A percentile compares a stretch with the other conserved stretches of the same genome.
Conservation (phyloP, 306 rosid species). For the Coriaria nepalensis region DNA sequence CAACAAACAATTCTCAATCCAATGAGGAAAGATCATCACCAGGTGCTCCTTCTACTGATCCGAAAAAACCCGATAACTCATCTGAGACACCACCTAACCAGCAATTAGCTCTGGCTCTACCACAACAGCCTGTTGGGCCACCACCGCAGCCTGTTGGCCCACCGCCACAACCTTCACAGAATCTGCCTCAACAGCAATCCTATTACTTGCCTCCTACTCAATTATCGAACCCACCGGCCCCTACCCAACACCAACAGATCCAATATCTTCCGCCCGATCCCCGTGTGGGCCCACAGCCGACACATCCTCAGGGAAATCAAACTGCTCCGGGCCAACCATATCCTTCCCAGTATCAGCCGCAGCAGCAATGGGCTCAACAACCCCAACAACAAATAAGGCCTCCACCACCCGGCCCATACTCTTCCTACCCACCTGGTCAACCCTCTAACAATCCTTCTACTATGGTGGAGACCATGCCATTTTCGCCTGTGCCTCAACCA, state of each 20-base stretch:
- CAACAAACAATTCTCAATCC: conserved; percentile 54
- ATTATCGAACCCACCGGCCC: conserved; percentile 37
- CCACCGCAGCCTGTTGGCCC: conserved; percentile 36
- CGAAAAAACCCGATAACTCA: conserved; percentile 44
- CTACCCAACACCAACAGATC: conserved; percentile 45
- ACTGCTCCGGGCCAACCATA: conserved; percentile 5
- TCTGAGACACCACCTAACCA: conserved; percentile 52
- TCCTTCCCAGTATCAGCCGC: conserved; percentile 7
- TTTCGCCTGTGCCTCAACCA: conserved; percentile 50
- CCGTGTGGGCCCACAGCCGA: neutral
- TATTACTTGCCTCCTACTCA: conserved; percentile 62
- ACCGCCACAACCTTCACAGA: conserved; percentile 32
- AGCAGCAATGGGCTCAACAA: conserved; percentile 9
- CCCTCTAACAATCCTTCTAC: conserved; percentile 1
- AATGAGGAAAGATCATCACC: conserved; percentile 68
- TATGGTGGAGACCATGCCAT: conserved; percentile 13
- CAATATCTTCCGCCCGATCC: conserved; percentile 60
- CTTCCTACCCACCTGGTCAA: conserved; percentile 14
- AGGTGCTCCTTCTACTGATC: conserved; percentile 24
- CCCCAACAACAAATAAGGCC: conserved; percentile 11
- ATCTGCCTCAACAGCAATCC: conserved; percentile 42
- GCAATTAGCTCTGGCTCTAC: conserved; percentile 80
- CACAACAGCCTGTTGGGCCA: conserved; percentile 35
- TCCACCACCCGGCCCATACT: conserved; percentile 5
- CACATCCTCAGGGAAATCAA: conserved; percentile 11